phyloP scores from a whole-genome alignment of 352 stramenopile species.

The Phytophthora podocarpi region DNA sequence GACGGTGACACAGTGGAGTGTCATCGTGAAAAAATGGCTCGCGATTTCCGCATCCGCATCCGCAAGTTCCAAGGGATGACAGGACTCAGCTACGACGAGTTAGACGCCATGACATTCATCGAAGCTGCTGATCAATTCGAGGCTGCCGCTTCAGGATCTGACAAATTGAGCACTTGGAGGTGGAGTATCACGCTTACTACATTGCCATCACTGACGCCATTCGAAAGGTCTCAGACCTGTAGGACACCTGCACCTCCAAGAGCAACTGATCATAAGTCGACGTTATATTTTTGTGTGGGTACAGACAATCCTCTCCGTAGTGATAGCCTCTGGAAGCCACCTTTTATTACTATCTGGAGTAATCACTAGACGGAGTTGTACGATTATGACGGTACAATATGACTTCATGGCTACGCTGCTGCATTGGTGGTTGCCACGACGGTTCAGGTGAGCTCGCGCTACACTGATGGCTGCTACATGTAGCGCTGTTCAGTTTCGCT shows the following conservation, averaged over 20 bases:
- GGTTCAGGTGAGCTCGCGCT: too few species aligned
- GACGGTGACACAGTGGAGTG: conserved; percentile 29
- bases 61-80: conserved; percentile 66
- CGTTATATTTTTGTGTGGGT: too few species aligned
- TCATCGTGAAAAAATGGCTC: conserved; percentile 45
- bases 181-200: conserved; percentile 7
- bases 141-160: conserved; percentile 16
- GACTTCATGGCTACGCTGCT: too few species aligned
- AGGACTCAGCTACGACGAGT: conserved; percentile 38
- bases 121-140: conserved; percentile 42
- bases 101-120: conserved; percentile 51
- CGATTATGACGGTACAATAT: too few species aligned
- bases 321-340: neutral
- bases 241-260: conserved; percentile 2
- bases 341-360: too few species aligned
- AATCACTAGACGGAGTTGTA: too few species aligned
- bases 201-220: conserved; percentile 1
- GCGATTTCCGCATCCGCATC: conserved; percentile 56
- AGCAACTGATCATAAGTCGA: neutral
- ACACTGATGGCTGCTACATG: too few species aligned
- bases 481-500: too few species aligned
- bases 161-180: conserved; percentile 10
- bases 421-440: too few species aligned
- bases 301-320: too few species aligned
- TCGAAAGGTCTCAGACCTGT: conserved; percentile 1